Percentiles rank a stretch among this genome's conserved stretches.
Conservation (phyloP, 1,284 basidiomycete genomes). For the Cryptococcus maquisensis region DNA sequence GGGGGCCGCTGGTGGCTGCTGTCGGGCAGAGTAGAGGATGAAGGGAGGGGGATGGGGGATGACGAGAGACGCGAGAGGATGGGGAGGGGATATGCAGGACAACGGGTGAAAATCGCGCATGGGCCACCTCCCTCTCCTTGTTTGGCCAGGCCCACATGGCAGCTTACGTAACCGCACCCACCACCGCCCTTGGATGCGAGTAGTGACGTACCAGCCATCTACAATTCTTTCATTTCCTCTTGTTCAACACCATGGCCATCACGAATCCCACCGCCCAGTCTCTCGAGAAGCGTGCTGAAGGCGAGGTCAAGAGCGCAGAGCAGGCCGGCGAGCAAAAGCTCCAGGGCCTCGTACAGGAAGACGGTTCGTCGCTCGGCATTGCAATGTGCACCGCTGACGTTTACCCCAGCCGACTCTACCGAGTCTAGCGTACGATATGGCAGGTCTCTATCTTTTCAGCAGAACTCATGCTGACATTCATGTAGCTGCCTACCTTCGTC, state of each 20-base stretch:
- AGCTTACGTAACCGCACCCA: too few species aligned
- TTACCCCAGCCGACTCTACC: conserved; percentile 42
- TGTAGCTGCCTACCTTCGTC: conserved; percentile 72
- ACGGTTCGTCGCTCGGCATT: conserved; percentile 15
- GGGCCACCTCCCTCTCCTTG: too few species aligned
- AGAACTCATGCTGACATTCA: neutral
- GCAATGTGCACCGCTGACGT: neutral
- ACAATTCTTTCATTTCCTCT: neutral
- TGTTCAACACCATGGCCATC: neutral
- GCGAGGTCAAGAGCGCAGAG: neutral
- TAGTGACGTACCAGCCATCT: too few species aligned
- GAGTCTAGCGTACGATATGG: conserved; percentile 48
- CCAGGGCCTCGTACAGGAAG: conserved; percentile 25
- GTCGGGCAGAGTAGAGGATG: too few species aligned
- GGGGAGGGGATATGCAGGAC: too few species aligned
- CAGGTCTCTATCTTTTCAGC: conserved; percentile 15
- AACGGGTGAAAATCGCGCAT: too few species aligned
- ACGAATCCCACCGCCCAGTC: conserved; percentile 1
- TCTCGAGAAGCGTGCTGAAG: conserved; percentile 2
- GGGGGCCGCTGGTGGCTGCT: too few species aligned
- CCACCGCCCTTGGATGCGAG: too few species aligned
- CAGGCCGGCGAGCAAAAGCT: conserved; percentile 46
- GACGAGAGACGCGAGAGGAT: too few species aligned
- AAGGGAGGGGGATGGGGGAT: too few species aligned
- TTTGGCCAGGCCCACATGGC: too few species aligned